Base-by-base conservation (phyloP, 2,329 filamentous ascomycete genomes). In the Clarireedia sp. region DNA sequence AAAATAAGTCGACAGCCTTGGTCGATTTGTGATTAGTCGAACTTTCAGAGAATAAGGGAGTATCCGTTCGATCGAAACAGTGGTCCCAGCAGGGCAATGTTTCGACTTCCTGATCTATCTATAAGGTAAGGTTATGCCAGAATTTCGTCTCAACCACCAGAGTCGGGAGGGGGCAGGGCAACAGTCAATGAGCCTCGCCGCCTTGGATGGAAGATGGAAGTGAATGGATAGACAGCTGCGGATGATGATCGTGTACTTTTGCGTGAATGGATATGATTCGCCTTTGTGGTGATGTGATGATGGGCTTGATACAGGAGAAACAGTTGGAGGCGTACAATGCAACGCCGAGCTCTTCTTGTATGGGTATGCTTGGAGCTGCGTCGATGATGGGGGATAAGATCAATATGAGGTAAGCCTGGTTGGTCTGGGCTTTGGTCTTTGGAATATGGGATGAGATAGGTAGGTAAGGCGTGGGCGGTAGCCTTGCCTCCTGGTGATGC, bases 311-410 rank as follows among this genome's bases (percentile, higher is more conserved):
- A 17, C 51, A 49, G 33, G 24, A 24, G 51, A 33, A 48, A 21
- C n/a, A 54, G 40, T 49, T 29, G 36, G 19, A 49, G 24, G 29
- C 51, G 37, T 24, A 47, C 51, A 33, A 54, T 54, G 41, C 23
- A 21, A 54, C 51, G 37, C 51, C 40, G 45, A 19, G 37, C 29
- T 48, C 51, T 36, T 54, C 51, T 29, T 36, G 51, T 54, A 43
- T 43, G 51, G 29, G 38, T 41, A 48, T 48, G 51, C 46, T 29
- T 38, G 19, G 46, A 23, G 19, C 41, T 45, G 17, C 41, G 19
- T 23, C 19, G 41, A 14, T 23, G 41, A 21, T 41, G 51, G 47
- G 51, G 47, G 43, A 45, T 54, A 46, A 23, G 21, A 23, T 36
- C 17, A 21, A 23, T 48, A 54, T 43, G 33, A 49, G 45, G 51